Evolutionary conservation across 768 basidiomycete species (phyloP).

Genomic region (Russula earlei): DNA sequence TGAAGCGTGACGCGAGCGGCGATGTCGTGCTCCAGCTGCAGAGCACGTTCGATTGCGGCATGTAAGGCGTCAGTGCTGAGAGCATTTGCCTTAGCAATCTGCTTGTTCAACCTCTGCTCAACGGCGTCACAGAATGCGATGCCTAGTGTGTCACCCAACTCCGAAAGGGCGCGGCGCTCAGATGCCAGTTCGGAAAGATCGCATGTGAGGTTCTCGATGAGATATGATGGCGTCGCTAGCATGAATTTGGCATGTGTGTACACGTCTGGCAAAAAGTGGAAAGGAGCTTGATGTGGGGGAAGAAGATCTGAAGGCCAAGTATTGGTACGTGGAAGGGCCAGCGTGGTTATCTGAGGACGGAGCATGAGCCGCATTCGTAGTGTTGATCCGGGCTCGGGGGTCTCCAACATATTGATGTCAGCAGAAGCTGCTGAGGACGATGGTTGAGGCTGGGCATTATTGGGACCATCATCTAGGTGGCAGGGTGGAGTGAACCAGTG

Average conservation of each 20-base stretch:
- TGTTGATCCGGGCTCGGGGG: conserved; percentile 45
- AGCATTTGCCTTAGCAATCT: conserved; percentile 70
- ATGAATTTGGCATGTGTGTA: conserved; percentile 86
- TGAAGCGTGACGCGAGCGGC: conserved; percentile 30
- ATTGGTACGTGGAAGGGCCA: conserved; percentile 82
- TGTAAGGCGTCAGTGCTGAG: conserved; percentile 62
- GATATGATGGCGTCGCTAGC: conserved; percentile 84
- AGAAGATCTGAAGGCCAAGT: conserved; percentile 94
- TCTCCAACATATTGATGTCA: conserved; percentile 29
- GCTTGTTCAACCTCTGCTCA: conserved; percentile 64
- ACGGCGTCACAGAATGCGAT: conserved; percentile 74
- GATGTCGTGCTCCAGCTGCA: conserved; percentile 47
- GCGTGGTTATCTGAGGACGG: conserved; percentile 88
- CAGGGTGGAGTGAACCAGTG: conserved; percentile 69
- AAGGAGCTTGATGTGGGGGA: conserved; percentile 87
- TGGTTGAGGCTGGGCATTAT: conserved; percentile 25
- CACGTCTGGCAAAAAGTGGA: conserved; percentile 92
- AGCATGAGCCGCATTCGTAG: conserved; percentile 86
- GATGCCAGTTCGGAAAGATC: conserved; percentile 64
- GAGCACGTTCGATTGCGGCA: conserved; percentile 53
- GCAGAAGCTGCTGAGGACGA: conserved; percentile 41
- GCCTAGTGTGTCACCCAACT: conserved; percentile 67
- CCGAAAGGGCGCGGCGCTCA: conserved; percentile 58
- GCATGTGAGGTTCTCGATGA: conserved; percentile 59
- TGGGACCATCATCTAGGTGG: conserved; percentile 29